These are phyloP conservation scores for Gentiana dahurica DNA, from an alignment of 257 asterid species.

Conservation along the genomic window DNA sequence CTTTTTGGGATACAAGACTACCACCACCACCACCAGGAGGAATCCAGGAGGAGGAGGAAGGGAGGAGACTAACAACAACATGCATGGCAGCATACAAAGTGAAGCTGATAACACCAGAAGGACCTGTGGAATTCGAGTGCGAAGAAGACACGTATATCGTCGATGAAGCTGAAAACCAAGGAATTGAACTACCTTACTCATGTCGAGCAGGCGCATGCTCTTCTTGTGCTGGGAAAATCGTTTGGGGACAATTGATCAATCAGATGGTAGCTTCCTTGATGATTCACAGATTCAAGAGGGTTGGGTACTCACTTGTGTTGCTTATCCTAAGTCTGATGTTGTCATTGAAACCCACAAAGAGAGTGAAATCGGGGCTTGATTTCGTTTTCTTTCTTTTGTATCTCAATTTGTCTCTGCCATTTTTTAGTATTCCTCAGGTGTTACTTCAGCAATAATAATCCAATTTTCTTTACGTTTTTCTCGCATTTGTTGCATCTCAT, in stretches of 20 bases:
- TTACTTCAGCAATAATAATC: too few species aligned
- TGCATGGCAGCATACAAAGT: conserved; percentile 64
- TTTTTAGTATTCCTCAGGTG: too few species aligned
- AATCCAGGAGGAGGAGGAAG: neutral
- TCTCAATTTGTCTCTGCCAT: too few species aligned
- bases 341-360: conserved; percentile 72
- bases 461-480: too few species aligned
- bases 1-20: conserved; percentile 12
- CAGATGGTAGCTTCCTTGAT: conserved; percentile 61
- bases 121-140: conserved; percentile 33
- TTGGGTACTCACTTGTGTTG: conserved; percentile 68
- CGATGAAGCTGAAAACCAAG: conserved; percentile 57
- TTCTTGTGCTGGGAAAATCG: conserved; percentile 57
- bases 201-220: conserved; percentile 92
- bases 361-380: conserved; percentile 28
- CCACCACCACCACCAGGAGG: too few species aligned
- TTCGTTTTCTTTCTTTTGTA: too few species aligned
- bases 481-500: too few species aligned
- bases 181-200: conserved; percentile 52
- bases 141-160: conserved; percentile 43
- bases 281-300: conserved; percentile 40
- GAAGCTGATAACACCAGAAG: conserved; percentile 45
- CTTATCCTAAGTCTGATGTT: conserved; percentile 44
- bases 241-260: conserved; percentile 54
- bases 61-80: conserved; percentile 20